Evolutionary conservation across 345 rosid species (phyloP), one percentile per base, ranked within the genome.

Genomic region (Populus euphratica): DNA sequence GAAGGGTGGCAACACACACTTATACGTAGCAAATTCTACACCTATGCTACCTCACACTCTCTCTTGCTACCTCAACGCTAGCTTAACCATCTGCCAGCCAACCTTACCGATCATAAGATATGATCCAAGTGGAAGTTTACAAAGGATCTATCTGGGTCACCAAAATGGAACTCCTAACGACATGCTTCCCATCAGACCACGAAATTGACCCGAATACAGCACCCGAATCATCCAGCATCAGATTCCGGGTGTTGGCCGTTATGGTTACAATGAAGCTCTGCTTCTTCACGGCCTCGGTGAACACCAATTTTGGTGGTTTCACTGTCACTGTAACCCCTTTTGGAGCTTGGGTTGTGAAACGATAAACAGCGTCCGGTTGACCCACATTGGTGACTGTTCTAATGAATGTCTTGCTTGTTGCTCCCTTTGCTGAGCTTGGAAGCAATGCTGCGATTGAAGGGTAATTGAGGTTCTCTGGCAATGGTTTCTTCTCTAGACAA

Each of bases 301-400:
- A 92, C 71, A 81, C 86, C 61, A 95, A 77, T 56, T 79, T 86
- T 2, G 83, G n/a, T 1, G 94, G 97, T 50, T 87, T 92, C 72
- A 92, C 94, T 0, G 77, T 74, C 74, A 95, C 81, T 0, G 82
- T 85, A 33, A 84, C 92, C 17, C 97, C 98, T 77, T 81, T 91
- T 3, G 89, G 94, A 31, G 94, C 73, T 81, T 82, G 87, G 1
- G 91, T 74, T 78, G 68, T 90, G 20, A 81, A 77, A 0, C 73
- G 67, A 35, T 95, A 93, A 6, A 85, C 85, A 0, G 84, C 85
- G 3, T 86, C 82, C 0, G 82, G 50, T 3, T 75, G 83, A 43
- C 97, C 97, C 5, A 93, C 97, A 20, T 93, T 95, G 3, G 99
- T 91, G 69, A 83, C 92, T 0, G 92, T 92, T 84, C 98, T 72